Percentiles rank a stretch among this genome's conserved stretches.
Evolutionary conservation across 306 rosid species (phyloP).

Genomic region (Begonia masoniana): DNA sequence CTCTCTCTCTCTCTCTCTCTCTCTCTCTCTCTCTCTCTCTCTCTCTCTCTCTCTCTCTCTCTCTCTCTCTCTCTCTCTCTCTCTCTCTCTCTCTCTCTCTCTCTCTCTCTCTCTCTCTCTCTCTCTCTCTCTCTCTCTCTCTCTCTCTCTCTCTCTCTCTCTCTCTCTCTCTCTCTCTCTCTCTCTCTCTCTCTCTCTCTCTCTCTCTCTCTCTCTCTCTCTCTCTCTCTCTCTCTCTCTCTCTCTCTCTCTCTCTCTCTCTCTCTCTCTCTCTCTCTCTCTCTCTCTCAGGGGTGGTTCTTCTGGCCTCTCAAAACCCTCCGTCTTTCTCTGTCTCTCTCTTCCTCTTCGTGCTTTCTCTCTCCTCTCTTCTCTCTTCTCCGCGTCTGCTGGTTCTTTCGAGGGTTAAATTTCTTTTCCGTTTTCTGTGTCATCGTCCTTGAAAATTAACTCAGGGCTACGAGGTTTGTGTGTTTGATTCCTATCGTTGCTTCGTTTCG

Average conservation of each 20-base stretch:
- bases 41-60: slow-evolving; percentile 4
- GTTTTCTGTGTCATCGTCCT: neutral
- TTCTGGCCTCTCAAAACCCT: slow-evolving; percentile 13
- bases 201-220: slow-evolving; percentile 15
- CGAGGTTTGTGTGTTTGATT: no score
- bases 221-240: slow-evolving; percentile 4
- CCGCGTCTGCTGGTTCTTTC: neutral
- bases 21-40: slow-evolving; percentile 15
- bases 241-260: neutral
- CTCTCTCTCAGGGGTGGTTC: slow-evolving; percentile 33
- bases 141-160: slow-evolving; percentile 15
- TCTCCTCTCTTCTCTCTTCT: neutral
- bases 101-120: slow-evolving; percentile 4
- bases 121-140: neutral
- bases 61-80: neutral
- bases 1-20: neutral
- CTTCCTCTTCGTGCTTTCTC: neutral
- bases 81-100: slow-evolving; percentile 15
- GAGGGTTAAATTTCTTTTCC: neutral
- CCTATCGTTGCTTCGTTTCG: neutral
- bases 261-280: slow-evolving; percentile 5
- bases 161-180: slow-evolving; percentile 4
- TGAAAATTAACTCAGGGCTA: neutral
- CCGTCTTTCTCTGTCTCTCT: slow-evolving; percentile 4
- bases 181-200: neutral